Evolutionary conservation across 495 filamentous ascomycete genomes (phyloP), one percentile per base, ranked within the genome.

Genomic region (Aspergillus nanangensis): DNA sequence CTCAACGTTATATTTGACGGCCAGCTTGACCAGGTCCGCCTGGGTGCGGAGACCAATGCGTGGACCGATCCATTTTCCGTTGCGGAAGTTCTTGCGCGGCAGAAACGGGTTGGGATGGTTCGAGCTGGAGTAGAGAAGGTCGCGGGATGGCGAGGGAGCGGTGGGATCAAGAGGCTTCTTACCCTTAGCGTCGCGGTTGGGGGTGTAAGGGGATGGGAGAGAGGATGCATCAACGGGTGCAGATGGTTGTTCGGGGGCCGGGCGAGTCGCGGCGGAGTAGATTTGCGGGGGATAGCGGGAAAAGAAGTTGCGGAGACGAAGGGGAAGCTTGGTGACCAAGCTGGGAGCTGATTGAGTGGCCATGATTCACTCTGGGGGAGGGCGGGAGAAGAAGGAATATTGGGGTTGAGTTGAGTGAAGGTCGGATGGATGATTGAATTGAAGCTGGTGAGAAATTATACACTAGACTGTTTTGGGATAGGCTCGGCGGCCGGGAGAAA

Each of bases 21-120:
- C 90, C 48, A 96, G 54, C 70, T 96, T 95, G 47, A 90, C 87
- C 23, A 98, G 75, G 45, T 96, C 92, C 7, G 91, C 92, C 75
- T 98, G 93, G 27, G 84, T 78, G 34, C 94, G 79, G 43, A 95
- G 74, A 3, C 88, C 91, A 71, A 81, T 90, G 44, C 81, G 76
- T 1, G 93, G 88, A 42, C 84, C 71, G 48, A 84, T 80, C 90
- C 90, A 96, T 60, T 75, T 77, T 8, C 82, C 83, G 1, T 88
- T 92, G 4, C 69, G 65, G 32, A 82, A 80, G 67, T 87, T 80
- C 64, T 85, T 84, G 41, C 71, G 74, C 1, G 83, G 74, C 53
- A 79, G 67, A 75, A 96, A 96, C 3, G 90, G 90, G 56, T 93
- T 93, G 21, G 69, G 76, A 27, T 52, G 23, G n/a, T 59, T 42